Conservation (phyloP, 306 rosid genomes). For the Cotoneaster glaucophyllus region DNA sequence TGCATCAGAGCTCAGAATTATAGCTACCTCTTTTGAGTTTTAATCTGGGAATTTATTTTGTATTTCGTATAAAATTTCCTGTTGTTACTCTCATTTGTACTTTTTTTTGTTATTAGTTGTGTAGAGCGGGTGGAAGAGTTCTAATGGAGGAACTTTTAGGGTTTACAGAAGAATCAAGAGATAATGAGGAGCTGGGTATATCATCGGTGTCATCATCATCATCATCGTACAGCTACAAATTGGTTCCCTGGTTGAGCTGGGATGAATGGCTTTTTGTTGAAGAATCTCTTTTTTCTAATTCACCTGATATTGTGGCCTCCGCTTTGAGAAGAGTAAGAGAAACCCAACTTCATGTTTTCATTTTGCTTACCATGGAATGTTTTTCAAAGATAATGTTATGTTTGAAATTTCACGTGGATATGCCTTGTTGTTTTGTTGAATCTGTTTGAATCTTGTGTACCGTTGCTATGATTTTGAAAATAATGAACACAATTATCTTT, state of each 20-base stretch:
- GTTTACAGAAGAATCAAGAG: slow-evolving; percentile 6
- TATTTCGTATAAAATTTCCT: not conserved
- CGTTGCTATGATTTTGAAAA: not conserved
- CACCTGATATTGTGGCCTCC: slow-evolving; percentile 45
- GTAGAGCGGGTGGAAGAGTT: not conserved
- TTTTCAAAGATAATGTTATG: not conserved
- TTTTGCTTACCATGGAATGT: not conserved
- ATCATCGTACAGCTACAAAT: slow-evolving; percentile 30
- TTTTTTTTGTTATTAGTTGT: not conserved
- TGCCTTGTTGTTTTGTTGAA: not conserved
- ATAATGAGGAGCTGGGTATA: not conserved
- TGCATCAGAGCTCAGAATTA: not conserved
- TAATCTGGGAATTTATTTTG: too few species aligned
- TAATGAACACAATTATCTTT: not conserved
- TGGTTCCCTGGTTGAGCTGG: slow-evolving; percentile 95
- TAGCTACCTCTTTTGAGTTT: not conserved
- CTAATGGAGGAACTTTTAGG: slow-evolving; percentile 12
- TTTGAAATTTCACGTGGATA: not conserved
- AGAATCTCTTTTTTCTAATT: slow-evolving; percentile 58
- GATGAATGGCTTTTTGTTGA: slow-evolving; percentile 78
- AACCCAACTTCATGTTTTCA: not conserved
- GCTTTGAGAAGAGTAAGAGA: slow-evolving; percentile 59
- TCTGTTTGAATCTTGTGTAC: not conserved
- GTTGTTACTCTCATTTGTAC: not conserved
- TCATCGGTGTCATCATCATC: slow-evolving; percentile 2